Conservation (phyloP, 1,139 yeast species). For the Suhomyces maxii region DNA sequence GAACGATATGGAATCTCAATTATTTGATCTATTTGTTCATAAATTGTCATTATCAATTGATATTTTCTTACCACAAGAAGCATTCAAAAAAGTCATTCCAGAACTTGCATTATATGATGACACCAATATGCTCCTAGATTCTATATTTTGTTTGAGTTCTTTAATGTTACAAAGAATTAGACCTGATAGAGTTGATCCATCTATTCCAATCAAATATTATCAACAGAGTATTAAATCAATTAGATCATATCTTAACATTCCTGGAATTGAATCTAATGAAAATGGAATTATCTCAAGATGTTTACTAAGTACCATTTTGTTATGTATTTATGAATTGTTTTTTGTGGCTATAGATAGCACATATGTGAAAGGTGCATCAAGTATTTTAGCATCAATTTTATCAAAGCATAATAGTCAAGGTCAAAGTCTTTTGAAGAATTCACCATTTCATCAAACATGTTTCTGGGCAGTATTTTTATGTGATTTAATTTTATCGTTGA, state of each 20-base stretch:
- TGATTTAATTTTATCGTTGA: conserved; percentile 37
- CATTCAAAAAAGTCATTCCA: conserved; percentile 34
- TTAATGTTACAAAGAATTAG: conserved; percentile 31
- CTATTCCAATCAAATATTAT: conserved; percentile 37
- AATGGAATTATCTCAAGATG: conserved; percentile 36
- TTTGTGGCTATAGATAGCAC: conserved; percentile 39
- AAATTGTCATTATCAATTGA: conserved; percentile 31
- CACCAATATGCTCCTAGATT: conserved; percentile 35
- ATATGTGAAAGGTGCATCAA: conserved; percentile 38
- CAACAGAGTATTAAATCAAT: conserved; percentile 37
- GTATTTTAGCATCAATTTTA: conserved; percentile 30
- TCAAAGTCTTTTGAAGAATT: conserved; percentile 24
- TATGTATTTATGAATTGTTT: conserved; percentile 41
- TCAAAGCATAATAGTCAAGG: conserved; percentile 17
- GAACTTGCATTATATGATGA: conserved; percentile 40
- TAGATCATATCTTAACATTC: conserved; percentile 28
- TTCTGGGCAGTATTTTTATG: conserved; percentile 40
- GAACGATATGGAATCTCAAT: conserved; percentile 28
- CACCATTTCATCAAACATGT: conserved; percentile 35
- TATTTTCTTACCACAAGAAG: conserved; percentile 30
- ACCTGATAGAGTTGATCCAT: conserved; percentile 30
- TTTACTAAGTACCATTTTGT: conserved; percentile 36
- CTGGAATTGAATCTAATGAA: conserved; percentile 24
- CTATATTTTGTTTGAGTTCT: conserved; percentile 38
- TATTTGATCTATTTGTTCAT: conserved; percentile 36